phyloP scores from a whole-genome alignment of 495 filamentous ascomycete species.

The Podospora tetraspora region DNA sequence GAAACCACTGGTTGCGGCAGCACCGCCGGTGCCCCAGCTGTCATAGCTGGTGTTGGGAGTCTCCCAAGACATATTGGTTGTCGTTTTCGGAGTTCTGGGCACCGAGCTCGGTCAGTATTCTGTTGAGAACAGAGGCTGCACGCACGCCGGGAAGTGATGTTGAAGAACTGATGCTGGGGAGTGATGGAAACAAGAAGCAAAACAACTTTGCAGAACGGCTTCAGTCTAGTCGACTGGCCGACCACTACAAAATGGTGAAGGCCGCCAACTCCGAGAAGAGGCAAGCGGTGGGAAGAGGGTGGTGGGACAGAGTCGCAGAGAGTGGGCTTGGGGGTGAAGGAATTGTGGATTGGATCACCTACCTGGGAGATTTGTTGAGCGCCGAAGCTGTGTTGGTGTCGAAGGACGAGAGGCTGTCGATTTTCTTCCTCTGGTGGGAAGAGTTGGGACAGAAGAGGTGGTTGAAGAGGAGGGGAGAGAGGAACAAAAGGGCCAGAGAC shows the following conservation, averaged over 20 bases:
- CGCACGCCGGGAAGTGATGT: background rate
- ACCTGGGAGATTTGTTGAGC: background rate
- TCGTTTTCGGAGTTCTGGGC: background rate
- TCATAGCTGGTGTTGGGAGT: background rate
- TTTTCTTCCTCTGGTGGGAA: too few species aligned
- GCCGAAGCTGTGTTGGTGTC: background rate
- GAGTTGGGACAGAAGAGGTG: background rate
- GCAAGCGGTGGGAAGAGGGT: background rate
- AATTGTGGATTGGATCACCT: background rate
- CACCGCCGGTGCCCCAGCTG: background rate
- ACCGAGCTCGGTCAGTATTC: background rate
- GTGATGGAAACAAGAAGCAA: background rate
- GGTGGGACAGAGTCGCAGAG: background rate
- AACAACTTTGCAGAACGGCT: too few species aligned
- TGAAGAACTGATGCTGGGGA: background rate
- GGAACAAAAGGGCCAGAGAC: background rate
- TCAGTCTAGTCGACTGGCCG: background rate
- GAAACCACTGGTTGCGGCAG: background rate
- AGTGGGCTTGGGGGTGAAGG: background rate
- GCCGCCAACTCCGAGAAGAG: background rate
- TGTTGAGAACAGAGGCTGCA: background rate
- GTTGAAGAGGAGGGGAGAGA: background rate
- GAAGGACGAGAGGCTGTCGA: background rate
- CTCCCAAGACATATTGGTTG: constrained; percentile 1
- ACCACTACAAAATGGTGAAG: background rate